These are phyloP conservation scores for Lepidium didymum DNA, from an alignment of 345 rosid genomes.

Conservation along the genomic window DNA sequence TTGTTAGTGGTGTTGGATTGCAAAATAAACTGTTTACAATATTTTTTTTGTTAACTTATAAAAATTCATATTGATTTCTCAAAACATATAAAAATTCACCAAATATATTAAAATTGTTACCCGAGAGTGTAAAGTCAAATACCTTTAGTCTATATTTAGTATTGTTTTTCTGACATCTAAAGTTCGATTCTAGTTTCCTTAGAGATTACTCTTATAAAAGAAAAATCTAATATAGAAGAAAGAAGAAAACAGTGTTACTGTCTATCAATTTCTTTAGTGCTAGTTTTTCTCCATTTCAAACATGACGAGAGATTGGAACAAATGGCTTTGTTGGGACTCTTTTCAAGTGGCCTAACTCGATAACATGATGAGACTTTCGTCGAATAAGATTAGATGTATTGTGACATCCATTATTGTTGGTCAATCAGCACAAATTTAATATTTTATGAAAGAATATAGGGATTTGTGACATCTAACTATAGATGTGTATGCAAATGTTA, in stretches of 20 bases:
- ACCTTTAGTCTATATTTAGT: too few relatives aligned
- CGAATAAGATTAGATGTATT: background rate
- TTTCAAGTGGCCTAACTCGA: background rate
- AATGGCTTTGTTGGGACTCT: background rate
- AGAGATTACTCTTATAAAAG: too few relatives aligned
- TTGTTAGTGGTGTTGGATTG: too few relatives aligned
- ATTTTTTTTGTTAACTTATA: background rate
- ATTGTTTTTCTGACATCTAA: too few relatives aligned
- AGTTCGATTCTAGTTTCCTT: too few relatives aligned
- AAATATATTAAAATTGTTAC: too few relatives aligned
- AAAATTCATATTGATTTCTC: too few relatives aligned
- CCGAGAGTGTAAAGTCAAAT: too few relatives aligned
- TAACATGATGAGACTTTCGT: background rate
- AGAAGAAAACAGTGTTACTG: too few relatives aligned
- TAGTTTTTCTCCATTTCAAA: background rate
- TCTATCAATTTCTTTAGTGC: background rate
- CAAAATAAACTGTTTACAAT: background rate
- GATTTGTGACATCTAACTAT: background rate
- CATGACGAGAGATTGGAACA: background rate
- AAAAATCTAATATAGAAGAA: too few relatives aligned
- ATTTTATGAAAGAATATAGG: background rate
- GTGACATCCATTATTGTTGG: background rate
- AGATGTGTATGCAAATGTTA: background rate
- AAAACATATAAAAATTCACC: too few relatives aligned
- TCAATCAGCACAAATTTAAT: background rate